phyloP scores from a whole-genome alignment of 306 rosid genomes.

The Glycine tomentella region DNA sequence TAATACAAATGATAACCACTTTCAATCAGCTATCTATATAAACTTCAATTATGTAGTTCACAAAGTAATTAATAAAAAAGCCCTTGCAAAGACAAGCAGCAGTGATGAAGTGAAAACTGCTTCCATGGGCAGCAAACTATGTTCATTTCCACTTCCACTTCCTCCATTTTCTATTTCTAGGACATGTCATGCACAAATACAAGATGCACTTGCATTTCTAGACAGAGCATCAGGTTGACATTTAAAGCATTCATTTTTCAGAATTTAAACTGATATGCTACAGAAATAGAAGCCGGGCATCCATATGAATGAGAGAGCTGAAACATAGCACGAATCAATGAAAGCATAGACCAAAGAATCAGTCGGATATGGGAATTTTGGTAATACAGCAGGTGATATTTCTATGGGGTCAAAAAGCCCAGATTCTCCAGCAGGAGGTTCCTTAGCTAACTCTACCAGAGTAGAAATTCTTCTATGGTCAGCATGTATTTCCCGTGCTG shows the following conservation, averaged over 20 bases:
- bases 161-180: not conserved
- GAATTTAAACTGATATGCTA: not conserved
- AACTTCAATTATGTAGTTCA: not conserved
- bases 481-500: no score
- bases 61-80: not conserved
- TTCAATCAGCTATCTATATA: slow-evolving; percentile 1
- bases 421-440: no score
- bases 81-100: not conserved
- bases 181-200: not conserved
- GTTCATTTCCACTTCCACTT: not conserved
- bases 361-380: no score
- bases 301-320: not conserved
- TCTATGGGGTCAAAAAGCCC: no score
- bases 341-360: not conserved
- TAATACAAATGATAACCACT: slow-evolving; percentile 4
- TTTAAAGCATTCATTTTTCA: not conserved
- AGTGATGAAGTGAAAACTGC: not conserved
- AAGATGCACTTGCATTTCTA: slow-evolving; percentile 6
- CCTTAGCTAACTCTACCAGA: no score
- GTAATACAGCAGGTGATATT: no score
- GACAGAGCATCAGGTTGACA: slow-evolving; percentile 1
- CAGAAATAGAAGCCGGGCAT: not conserved
- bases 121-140: not conserved
- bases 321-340: not conserved
- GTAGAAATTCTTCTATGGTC: no score